These are phyloP conservation scores for Symbiodinium natans DNA, from an alignment of 73 alveolate species.

Conservation along the genomic window DNA sequence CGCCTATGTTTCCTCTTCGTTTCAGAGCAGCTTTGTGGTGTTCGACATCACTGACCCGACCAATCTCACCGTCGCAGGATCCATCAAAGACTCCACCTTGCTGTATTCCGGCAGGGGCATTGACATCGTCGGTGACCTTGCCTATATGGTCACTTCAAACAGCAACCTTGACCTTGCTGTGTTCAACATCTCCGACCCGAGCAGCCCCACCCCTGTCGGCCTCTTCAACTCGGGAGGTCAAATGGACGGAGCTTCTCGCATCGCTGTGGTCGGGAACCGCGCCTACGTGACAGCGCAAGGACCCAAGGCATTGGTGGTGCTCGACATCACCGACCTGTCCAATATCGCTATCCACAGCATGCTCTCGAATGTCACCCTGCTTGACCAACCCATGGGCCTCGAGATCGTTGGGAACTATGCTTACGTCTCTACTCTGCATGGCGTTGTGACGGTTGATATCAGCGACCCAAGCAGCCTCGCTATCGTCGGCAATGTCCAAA, in stretches of 20 bases:
- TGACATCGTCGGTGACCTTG: not conserved
- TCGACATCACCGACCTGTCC: not conserved
- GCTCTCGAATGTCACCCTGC: not conserved
- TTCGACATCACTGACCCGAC: constrained; percentile 2
- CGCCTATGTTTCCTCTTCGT: not conserved
- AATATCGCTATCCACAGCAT: too few relatives aligned
- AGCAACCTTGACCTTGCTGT: not conserved
- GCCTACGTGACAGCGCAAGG: not conserved
- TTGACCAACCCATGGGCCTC: not conserved
- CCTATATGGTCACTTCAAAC: not conserved
- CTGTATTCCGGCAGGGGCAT: not conserved
- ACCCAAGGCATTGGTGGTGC: not conserved
- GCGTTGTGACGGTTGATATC: not conserved
- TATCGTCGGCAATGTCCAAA: not conserved
- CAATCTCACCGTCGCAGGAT: not conserved
- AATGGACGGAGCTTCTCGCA: not conserved
- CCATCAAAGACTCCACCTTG: not conserved
- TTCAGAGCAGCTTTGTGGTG: not conserved
- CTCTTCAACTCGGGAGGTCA: not conserved
- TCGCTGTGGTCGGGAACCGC: not conserved
- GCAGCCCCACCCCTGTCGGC: not conserved
- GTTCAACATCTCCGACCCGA: constrained; percentile 1
- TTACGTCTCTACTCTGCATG: not conserved
- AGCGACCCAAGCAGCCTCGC: not conserved
- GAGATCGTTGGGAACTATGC: not conserved